phyloP scores from a whole-genome alignment of 1,139 yeast species.

The Kurtzmaniella quercitrusa region DNA sequence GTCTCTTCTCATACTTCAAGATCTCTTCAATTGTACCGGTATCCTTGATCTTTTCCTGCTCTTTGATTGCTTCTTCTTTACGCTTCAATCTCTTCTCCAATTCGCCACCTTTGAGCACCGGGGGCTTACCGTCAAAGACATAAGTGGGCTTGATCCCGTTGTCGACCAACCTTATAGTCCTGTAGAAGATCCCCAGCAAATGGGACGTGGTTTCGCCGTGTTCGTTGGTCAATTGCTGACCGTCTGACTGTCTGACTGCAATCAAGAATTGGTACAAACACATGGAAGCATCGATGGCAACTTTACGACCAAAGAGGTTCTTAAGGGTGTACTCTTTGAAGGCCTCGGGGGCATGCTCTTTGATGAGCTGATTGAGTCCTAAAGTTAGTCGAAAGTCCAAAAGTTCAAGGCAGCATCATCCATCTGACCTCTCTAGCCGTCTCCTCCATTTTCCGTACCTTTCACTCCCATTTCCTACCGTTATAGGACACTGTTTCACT shows the following conservation, averaged over 20 bases:
- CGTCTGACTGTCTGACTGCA: conserved; percentile 95
- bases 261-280: conserved; percentile 89
- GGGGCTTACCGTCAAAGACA: conserved; percentile 96
- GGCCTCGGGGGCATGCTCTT: conserved; percentile 87
- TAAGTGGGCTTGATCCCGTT: conserved; percentile 93
- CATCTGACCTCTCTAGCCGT: too few species aligned
- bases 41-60: conserved; percentile 69
- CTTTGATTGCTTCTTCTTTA: conserved; percentile 79
- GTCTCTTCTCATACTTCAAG: conserved; percentile 75
- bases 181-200: conserved; percentile 89
- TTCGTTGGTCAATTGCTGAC: conserved; percentile 85
- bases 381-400: too few species aligned
- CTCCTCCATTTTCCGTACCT: conserved; percentile 31
- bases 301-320: conserved; percentile 85
- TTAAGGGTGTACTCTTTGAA: conserved; percentile 77
- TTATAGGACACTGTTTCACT: not conserved
- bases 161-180: conserved; percentile 85
- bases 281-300: conserved; percentile 90
- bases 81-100: conserved; percentile 77
- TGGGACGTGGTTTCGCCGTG: conserved; percentile 95
- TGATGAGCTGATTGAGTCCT: conserved; percentile 73
- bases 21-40: conserved; percentile 77
- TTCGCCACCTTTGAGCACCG: conserved; percentile 88
- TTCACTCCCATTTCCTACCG: conserved; percentile 62
- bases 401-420: too few species aligned